Evolutionary conservation across 805 yeast species (phyloP).

Genomic region (Lipomyces yamadae): DNA sequence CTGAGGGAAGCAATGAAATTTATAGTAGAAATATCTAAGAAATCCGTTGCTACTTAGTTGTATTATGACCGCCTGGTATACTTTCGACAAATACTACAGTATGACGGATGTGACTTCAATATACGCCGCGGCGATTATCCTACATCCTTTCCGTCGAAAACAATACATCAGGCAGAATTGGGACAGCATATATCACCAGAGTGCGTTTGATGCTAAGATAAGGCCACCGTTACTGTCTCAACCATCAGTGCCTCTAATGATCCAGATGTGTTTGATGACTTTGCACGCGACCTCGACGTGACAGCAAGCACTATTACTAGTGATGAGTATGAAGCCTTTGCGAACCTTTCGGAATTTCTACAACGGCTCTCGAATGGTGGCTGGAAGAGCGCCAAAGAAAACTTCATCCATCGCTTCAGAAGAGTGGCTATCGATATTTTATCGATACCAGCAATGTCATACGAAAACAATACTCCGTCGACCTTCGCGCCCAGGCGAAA

Average conservation of each 20-base stretch:
- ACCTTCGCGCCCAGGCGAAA: too few species aligned
- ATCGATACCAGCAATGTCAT: slow-evolving; percentile 8
- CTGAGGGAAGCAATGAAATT: too few species aligned
- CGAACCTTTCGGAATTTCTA: slow-evolving; percentile 5
- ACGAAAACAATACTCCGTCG: too few species aligned
- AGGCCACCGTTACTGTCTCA: background rate
- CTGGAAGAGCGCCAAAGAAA: slow-evolving; percentile 8
- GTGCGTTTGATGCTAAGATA: slow-evolving; percentile 6
- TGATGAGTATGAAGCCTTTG: slow-evolving; percentile 11
- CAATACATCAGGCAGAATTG: too few species aligned
- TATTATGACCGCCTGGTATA: background rate
- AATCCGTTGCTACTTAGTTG: slow-evolving; percentile 1
- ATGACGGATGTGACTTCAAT: slow-evolving; percentile 6
- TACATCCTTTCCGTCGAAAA: too few species aligned
- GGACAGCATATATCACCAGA: slow-evolving; percentile 4
- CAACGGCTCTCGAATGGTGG: slow-evolving; percentile 9
- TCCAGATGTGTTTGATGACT: slow-evolving; percentile 1
- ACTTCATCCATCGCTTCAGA: slow-evolving; percentile 4
- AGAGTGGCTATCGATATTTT: slow-evolving; percentile 9
- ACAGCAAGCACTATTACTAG: slow-evolving; percentile 10
- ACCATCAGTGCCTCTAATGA: slow-evolving; percentile 2
- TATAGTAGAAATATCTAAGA: too few species aligned
- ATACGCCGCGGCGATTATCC: slow-evolving; percentile 5
- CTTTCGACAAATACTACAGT: slow-evolving; percentile 1
- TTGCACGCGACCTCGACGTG: slow-evolving; percentile 6